Conservation (phyloP, 225 moss, liverwort and hornwort species). For the Polytrichum commune region DNA sequence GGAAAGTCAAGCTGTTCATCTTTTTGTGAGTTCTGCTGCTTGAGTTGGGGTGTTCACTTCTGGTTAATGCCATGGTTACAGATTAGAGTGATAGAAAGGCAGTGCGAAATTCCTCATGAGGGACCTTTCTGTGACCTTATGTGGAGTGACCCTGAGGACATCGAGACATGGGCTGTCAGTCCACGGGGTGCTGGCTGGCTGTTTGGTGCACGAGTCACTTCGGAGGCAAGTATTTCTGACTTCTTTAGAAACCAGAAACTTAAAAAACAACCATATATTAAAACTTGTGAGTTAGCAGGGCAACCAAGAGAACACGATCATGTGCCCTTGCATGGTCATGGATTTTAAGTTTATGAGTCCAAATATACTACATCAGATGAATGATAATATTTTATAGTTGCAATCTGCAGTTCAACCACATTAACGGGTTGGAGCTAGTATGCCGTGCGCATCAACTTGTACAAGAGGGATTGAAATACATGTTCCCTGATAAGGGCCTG, state of each 20-base stretch:
- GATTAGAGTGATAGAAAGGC: conserved; percentile 99
- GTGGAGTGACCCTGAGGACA: conserved; percentile 99
- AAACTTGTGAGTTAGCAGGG: no score
- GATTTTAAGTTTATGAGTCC: no score
- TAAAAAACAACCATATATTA: no score
- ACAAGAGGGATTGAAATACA: conserved; percentile 99
- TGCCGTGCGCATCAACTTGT: conserved; percentile 99
- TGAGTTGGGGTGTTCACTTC: conserved; percentile 8
- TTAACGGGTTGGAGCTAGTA: conserved; percentile 98
- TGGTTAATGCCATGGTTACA: conserved; percentile 26
- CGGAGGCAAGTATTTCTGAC: conserved; percentile 57
- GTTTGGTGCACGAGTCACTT: conserved; percentile 97
- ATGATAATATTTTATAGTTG: conserved; percentile 14
- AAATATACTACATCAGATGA: neutral
- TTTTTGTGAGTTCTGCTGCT: neutral
- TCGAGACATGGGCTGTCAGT: conserved; percentile 98
- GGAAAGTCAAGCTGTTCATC: no score
- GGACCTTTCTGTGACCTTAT: conserved; percentile 99
- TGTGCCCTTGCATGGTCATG: no score
- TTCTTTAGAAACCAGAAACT: neutral
- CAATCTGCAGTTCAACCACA: conserved; percentile 86
- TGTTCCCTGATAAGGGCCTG: conserved; percentile 98
- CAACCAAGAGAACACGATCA: no score
- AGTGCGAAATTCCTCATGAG: conserved; percentile 96
- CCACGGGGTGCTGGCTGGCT: conserved; percentile 99